phyloP scores from a whole-genome alignment of 352 stramenopile species.

The Globisporangium perplexum region DNA sequence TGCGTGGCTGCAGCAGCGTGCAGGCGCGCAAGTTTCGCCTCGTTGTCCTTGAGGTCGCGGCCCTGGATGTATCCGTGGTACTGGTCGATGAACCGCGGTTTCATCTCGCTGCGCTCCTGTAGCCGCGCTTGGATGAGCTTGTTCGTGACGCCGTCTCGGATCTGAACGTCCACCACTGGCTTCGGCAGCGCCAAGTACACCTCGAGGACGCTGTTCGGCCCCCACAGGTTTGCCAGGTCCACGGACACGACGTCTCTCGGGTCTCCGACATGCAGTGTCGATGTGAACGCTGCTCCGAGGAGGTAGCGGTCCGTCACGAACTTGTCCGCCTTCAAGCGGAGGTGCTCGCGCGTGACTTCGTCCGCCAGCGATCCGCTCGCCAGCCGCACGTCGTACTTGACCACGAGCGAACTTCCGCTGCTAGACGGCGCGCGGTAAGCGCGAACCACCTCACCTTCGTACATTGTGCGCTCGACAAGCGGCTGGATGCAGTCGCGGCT shows the following conservation, averaged over 20 bases:
- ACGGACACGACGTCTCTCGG: constrained; percentile 9
- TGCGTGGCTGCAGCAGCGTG: constrained; percentile 13
- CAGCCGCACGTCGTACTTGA: constrained; percentile 22
- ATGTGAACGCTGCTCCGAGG: constrained; percentile 30
- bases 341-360: constrained; percentile 20
- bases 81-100: constrained; percentile 49
- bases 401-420: constrained; percentile 2
- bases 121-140: constrained; percentile 30
- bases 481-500: constrained; percentile 25
- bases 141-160: constrained; percentile 35
- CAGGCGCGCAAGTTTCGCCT: constrained; percentile 25
- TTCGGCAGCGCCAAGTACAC: constrained; percentile 41
- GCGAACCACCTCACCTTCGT: constrained; percentile 24
- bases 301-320: constrained; percentile 39
- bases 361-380: constrained; percentile 32
- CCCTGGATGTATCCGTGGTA: constrained; percentile 52
- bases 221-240: constrained; percentile 32
- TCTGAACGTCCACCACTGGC: constrained; percentile 21
- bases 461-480: constrained; percentile 20
- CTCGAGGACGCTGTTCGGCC: constrained; percentile 37
- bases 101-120: constrained; percentile 20
- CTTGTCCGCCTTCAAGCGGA: constrained; percentile 30
- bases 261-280: constrained; percentile 19
- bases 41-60: constrained; percentile 25
- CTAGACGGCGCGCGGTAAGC: constrained; percentile 12